Base-by-base conservation (phyloP, 192 early-diverging fungal species). In the Coemansia sp. region DNA sequence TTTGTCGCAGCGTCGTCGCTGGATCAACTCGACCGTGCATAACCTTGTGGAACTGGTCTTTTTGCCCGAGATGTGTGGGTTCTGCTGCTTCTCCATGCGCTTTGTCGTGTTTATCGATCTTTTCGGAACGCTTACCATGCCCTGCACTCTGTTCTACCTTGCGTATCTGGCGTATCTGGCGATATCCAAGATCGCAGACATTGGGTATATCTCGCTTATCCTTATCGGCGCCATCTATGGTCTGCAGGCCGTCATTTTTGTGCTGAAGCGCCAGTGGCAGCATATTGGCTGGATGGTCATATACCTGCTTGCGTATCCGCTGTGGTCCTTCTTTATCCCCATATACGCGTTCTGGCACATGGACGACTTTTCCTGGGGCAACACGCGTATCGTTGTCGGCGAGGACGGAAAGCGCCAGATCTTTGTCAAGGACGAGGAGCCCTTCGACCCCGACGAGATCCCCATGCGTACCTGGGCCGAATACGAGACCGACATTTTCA, bases 21-120 rank as follows among this genome's bases (percentile, higher is more conserved):
- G 96, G 96, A 98, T 97, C 82, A 98, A 98, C 83, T 97, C 94
- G 20, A 98, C 95, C 0, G 88, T 98, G n/a, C 95, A 98, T 77
- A 98, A 98, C 66, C 70, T 96, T 62, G 80, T 93, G 46, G 95
- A 98, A 75, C 82, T 98, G n/a, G 70, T 95, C 58, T 85, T 88
- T 56, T 66, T 97, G 23, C 83, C 49, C 6, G 86, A 96, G 62
- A 83, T 98, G 71, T 98, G 97, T 62, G 95, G 95, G 6, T 92
- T 94, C 78, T 96, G 92, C 82, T 98, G 91, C 81, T 93, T 98
- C 73, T 95, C 95, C 4, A 96, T 99, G 94, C 89, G 94, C 30
- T 98, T 98, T 71, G 86, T 98, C 23, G 94, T 98, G 23, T 90
- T 97, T 70, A 64, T 99, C 45, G 97, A 99, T 78, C 73, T 99